phyloP scores from a whole-genome alignment of 2,329 filamentous ascomycete genomes.

The Fusarium globosum region DNA sequence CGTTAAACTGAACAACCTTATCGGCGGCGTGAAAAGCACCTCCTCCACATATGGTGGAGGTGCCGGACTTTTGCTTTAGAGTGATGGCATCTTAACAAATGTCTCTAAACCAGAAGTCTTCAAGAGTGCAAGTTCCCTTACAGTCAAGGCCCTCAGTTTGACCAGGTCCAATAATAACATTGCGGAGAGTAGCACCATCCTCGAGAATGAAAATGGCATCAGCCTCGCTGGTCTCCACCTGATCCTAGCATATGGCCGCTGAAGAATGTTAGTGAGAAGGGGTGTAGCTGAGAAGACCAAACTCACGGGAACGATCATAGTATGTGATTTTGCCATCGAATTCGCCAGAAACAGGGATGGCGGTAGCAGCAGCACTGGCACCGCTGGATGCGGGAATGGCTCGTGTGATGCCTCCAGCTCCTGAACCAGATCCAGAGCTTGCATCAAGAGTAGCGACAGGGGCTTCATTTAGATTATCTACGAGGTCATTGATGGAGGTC shows the following conservation, averaged over 20 bases:
- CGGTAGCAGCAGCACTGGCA: conserved; percentile 25
- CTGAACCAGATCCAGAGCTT: conserved; percentile 7
- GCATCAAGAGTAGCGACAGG: background rate
- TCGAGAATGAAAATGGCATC: conserved; percentile 63
- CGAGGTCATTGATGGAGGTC: background rate
- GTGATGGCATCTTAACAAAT: too few relatives aligned
- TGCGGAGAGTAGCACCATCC: conserved; percentile 62
- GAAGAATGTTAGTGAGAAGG: background rate
- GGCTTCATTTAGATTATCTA: background rate
- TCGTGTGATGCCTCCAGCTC: conserved; percentile 28
- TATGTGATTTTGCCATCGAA: conserved; percentile 36
- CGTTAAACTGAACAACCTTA: too few relatives aligned
- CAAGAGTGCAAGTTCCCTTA: too few relatives aligned
- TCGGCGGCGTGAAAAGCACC: too few relatives aligned
- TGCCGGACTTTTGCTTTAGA: too few relatives aligned
- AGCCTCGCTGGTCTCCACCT: conserved; percentile 43
- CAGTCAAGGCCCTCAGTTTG: too few relatives aligned
- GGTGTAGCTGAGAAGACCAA: too few relatives aligned
- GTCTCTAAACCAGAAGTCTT: too few relatives aligned
- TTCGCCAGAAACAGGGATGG: conserved; percentile 35
- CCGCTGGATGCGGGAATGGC: conserved; percentile 38
- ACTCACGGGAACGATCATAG: conserved; percentile 41
- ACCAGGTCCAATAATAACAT: conserved; percentile 62
- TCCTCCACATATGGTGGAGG: too few relatives aligned
- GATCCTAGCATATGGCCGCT: conserved; percentile 43